Conservation (phyloP, 1,139 yeast species). For the Candida neerlandica region DNA sequence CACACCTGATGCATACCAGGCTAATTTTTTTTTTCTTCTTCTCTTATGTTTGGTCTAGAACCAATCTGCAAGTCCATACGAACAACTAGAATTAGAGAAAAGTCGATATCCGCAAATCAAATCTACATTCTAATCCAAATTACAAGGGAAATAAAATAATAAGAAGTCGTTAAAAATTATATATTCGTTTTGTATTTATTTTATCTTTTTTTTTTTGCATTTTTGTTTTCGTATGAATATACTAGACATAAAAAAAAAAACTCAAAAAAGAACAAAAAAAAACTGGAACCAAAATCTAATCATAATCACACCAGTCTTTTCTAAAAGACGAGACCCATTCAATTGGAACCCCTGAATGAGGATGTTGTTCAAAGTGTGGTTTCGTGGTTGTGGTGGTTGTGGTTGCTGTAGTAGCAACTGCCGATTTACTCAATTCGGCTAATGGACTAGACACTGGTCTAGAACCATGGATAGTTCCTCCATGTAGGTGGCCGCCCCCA, state of each 20-base stretch:
- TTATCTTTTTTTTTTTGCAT: neutral
- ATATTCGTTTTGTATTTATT: neutral
- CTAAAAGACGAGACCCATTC: slow-evolving; percentile 22
- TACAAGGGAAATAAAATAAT: neutral
- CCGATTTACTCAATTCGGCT: slow-evolving; percentile 6
- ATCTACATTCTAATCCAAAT: neutral
- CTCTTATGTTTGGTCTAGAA: neutral
- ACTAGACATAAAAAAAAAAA: neutral
- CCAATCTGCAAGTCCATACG: neutral
- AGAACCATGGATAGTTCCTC: neutral
- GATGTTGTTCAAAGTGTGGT: neutral
- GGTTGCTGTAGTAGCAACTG: slow-evolving; percentile 14
- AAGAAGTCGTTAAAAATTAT: neutral
- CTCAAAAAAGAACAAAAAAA: neutral
- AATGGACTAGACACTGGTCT: slow-evolving; percentile 12
- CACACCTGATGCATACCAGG: too few species aligned
- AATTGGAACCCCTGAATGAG: slow-evolving; percentile 7
- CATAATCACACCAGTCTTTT: slow-evolving; percentile 40
- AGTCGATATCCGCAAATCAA: too few species aligned
- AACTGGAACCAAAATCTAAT: slow-evolving; percentile 16
- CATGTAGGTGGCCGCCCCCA: neutral
- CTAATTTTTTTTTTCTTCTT: neutral
- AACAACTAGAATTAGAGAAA: too few species aligned
- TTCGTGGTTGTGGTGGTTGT: neutral
- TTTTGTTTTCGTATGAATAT: neutral